Base-by-base conservation (phyloP, 2,329 filamentous ascomycete genomes). In the Diaporthe citriasiana region DNA sequence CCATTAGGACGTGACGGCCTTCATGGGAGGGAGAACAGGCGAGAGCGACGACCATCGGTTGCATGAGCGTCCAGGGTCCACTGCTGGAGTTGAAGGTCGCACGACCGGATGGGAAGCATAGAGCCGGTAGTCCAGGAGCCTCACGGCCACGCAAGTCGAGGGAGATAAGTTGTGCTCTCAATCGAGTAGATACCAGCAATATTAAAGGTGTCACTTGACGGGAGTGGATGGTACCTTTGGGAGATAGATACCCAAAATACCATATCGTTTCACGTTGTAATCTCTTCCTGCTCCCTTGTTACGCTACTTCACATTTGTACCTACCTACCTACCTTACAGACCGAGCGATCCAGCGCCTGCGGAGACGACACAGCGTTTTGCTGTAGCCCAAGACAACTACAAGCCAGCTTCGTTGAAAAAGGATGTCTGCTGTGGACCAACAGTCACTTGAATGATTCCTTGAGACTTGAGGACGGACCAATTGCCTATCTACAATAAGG, bases 181-280 rank as follows among this genome's bases (percentile, higher is more conserved):
- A 22, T 27, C 8, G n/a, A 27, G 33, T 1, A 53, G 22, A 19
- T 19, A 27, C 13, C 33, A 17, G 63, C 63, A 30, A 27, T 19
- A 22, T 19, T 19, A 19, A 38, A 53, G 45, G 15, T 3, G 8
- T 10, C 30, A 38, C 30, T 10, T 51, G 30, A 38, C 9, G 19
- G 45, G 30, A 51, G 51, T 27, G 10, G 9, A 12, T 25, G 2
- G 63, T 53, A 53, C 15, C 33, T 8, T 19, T 12, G 33, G 33
- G 22, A 68, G 45, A 68, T 68, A 68, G 47, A 40, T 68, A 40
- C 63, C 47, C 33, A 33, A 27, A 66, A 51, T 51, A 51, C 30
- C 13, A 51, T 7, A 25, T 30, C 30, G 13, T 27, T 27, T 40
- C 1, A 12, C 33, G 22, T 35, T 10, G 22, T 22, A 3, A 27